A percentile compares a stretch with the other conserved stretches of the same genome.
These are phyloP conservation scores for Fusarium newnesense DNA, from an alignment of 2,329 filamentous ascomycete genomes.

Conservation along the genomic window DNA sequence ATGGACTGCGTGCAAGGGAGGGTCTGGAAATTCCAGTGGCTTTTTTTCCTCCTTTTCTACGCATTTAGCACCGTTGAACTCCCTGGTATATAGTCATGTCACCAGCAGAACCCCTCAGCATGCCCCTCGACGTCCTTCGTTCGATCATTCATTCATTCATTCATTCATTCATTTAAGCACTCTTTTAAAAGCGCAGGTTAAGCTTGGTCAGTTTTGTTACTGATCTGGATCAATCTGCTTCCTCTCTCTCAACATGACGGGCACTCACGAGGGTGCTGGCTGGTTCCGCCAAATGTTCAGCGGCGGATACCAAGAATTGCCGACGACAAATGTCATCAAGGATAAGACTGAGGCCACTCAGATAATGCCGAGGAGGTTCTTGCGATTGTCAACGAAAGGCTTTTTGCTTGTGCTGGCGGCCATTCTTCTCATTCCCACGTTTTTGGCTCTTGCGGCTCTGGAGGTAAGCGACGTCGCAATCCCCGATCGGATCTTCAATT, in stretches of 20 bases:
- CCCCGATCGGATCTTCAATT: neutral
- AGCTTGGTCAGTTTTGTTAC: neutral
- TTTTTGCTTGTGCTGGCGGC: constrained; percentile 5
- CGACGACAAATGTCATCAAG: constrained; percentile 13
- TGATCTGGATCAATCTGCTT: constrained; percentile 3
- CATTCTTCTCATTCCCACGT: constrained; percentile 12
- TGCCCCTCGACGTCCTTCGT: neutral
- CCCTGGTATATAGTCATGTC: constrained; percentile 8
- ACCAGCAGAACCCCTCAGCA: neutral
- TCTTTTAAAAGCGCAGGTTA: neutral
- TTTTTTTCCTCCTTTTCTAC: constrained; percentile 16
- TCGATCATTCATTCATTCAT: neutral
- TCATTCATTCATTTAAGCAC: constrained; percentile 3
- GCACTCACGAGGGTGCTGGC: neutral
- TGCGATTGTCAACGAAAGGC: neutral
- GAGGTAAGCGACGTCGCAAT: neutral
- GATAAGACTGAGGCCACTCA: constrained; percentile 15
- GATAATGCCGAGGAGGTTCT: constrained; percentile 2
- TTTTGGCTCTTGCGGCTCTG: constrained; percentile 15
- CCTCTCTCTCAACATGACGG: constrained; percentile 6
- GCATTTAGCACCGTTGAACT: neutral
- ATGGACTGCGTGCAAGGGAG: constrained; percentile 7
- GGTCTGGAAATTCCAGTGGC: constrained; percentile 18
- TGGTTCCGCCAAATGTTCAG: constrained; percentile 26
- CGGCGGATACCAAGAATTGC: constrained; percentile 18